Evolutionary conservation across 208 protist species (phyloP).

Genomic region (Leishmania arabica): DNA sequence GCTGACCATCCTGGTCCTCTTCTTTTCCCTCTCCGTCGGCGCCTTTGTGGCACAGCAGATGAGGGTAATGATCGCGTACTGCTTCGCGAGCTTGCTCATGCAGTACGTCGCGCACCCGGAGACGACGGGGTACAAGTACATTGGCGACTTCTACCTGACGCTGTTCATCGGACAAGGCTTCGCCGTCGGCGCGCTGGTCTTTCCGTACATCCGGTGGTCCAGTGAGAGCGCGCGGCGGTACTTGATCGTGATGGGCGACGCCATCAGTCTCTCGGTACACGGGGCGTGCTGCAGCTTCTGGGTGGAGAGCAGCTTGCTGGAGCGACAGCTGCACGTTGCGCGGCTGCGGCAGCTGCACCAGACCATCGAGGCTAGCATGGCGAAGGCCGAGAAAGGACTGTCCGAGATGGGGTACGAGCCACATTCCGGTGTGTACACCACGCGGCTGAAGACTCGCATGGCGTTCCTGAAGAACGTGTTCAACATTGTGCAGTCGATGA

Average conservation of each 20-base stretch:
- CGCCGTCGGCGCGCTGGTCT: constrained; percentile 71
- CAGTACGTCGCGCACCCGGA: constrained; percentile 59
- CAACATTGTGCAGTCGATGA: constrained; percentile 72
- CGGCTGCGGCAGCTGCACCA: constrained; percentile 75
- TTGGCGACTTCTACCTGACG: constrained; percentile 74
- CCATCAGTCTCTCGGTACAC: constrained; percentile 80
- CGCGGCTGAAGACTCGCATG: constrained; percentile 59
- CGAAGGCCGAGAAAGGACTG: constrained; percentile 44
- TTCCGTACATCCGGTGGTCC: constrained; percentile 88
- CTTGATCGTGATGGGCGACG: constrained; percentile 65
- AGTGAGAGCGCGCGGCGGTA: constrained; percentile 77
- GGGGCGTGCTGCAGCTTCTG: constrained; percentile 81
- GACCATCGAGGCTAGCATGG: constrained; percentile 53
- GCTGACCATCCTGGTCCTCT: constrained; percentile 74
- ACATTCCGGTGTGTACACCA: constrained; percentile 65
- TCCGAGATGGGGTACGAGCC: constrained; percentile 86
- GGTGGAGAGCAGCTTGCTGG: constrained; percentile 52
- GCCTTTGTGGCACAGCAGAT: constrained; percentile 76
- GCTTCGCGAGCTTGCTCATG: constrained; percentile 69
- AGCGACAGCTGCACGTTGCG: constrained; percentile 74
- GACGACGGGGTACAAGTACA: constrained; percentile 60
- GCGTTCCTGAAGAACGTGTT: constrained; percentile 58
- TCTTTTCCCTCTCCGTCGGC: constrained; percentile 53
- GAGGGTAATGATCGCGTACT: constrained; percentile 76
- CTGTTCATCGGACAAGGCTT: constrained; percentile 75